Conservation (phyloP, 2,329 filamentous ascomycete genomes). For the Colletotrichum trifolii region DNA sequence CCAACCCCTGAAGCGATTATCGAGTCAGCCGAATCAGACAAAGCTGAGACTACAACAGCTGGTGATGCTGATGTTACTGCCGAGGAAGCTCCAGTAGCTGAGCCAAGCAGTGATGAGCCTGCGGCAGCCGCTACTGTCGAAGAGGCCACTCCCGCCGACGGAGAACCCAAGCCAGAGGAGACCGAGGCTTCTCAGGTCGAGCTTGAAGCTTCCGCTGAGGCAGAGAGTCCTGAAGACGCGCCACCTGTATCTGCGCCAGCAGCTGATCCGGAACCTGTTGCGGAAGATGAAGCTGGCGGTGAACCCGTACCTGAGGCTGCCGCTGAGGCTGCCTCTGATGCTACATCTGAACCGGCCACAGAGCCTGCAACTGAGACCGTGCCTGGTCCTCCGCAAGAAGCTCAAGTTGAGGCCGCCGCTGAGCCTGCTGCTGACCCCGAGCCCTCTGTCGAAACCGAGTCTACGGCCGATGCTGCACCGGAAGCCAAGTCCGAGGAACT, state of each 20-base stretch:
- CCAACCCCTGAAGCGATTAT: not conserved
- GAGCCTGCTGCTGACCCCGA: not conserved
- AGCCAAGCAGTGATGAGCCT: not conserved
- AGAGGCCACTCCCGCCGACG: slow-evolving; percentile 14
- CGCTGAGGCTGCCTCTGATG: not conserved
- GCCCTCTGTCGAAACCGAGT: not conserved
- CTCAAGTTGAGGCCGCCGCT: not conserved
- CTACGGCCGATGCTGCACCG: not conserved
- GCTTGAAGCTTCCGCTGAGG: not conserved
- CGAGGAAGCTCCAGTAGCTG: not conserved
- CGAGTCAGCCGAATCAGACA: no score
- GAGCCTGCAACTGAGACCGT: not conserved
- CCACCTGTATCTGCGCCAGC: not conserved
- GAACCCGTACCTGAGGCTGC: not conserved
- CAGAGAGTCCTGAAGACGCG: not conserved
- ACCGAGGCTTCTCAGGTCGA: not conserved
- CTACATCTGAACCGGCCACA: not conserved
- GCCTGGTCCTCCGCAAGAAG: not conserved
- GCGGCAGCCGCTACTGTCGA: not conserved
- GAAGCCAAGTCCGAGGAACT: not conserved
- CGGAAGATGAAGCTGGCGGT: slow-evolving; percentile 1
- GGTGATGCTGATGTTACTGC: not conserved
- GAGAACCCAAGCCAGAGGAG: not conserved
- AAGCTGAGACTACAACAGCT: not conserved
- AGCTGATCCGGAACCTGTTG: not conserved